Base-by-base conservation (phyloP, 2,329 filamentous ascomycete species). In the Colletotrichum melonis region DNA sequence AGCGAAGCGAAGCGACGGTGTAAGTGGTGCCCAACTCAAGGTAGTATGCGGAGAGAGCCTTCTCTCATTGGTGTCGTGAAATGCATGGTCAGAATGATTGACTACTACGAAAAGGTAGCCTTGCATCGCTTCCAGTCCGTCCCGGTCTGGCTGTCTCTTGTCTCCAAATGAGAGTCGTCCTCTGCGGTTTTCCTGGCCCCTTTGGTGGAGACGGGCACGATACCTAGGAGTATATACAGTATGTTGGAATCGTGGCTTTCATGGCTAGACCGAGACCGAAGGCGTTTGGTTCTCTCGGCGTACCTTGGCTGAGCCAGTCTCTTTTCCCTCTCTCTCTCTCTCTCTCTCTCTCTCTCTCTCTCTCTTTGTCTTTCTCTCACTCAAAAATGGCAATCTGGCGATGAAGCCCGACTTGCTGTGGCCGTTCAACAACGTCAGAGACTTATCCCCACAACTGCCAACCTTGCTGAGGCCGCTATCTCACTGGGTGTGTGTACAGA, bases 1-100 rank as follows among this genome's bases (percentile, higher is more conserved):
- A 63, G 64, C 69, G 64, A 68, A 63, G 64, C 69, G 64, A 68
- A 52, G 58, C 58, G 58, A 72, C 64, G 64, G 64, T 68, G 57
- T 68, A 68, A 68, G 57, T 72, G 60, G 24, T n/a, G 62, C 52
- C 24, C 52, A 19, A 35, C 12, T 8, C 12, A n/a, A 7, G 16
- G 28, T n/a, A 30, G 35, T 26, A 28, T 16, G 32, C 35, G 58
- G 38, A n/a, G 24, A n/a, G 42, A 49, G 19, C 42, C 8, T 49
- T 9, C n/a, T 42, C 14, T 62, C 28, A 22, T 62, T 46, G 38
- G 58, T 6, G n/a, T 62, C 58, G 8, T 32, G 30, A 32, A 46
- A n/a, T 49, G 42, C 19, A 49, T 49, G 58, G 28, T 24, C 55
- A 35, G 35, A 32, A 49, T 26, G 26, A n/a, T 35, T 35, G 32